Base-by-base conservation (phyloP, 2,329 filamentous ascomycete genomes). In the Stenocarpella maydis region DNA sequence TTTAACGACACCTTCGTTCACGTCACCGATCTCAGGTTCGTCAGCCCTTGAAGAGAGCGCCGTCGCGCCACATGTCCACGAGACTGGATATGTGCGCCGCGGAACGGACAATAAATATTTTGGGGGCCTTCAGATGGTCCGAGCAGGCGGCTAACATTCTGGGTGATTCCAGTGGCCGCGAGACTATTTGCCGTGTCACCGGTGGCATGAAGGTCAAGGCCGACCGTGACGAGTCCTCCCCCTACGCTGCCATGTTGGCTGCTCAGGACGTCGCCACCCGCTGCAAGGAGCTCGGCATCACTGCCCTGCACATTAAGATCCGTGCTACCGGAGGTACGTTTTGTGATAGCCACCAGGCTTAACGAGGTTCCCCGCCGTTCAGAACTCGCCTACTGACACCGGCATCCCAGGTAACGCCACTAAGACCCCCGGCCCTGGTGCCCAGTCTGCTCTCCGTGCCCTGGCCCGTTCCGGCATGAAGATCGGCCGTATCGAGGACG, bases 141-240 rank as follows among this genome's bases (percentile, higher is more conserved):
- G 4, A 49, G 14, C 77, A 82, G n/a, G 74, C 86, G 85, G 86
- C 89, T 91, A 86, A 91, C 86, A 81, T 83, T 81, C 83, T 88
- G 86, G 86, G 86, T 90, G 86, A 89, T 90, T 88, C 83, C 88
- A 97, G 93, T 87, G 96, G 96, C 87, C 96, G 96, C 87, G 96
- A 99, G 92, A 99, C 97, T 87, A 98, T 99, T 88, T 93, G 91
- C 91, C 95, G 96, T 93, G 95, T 99, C 78, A 99, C 97, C 80
- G 96, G 97, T 88, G 97, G 97, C 83, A 99, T 99, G 96, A 99
- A 99, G 91, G 96, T 99, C 91, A 99, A 99, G 92, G 95, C 95
- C 85, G 95, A 99, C 83, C 95, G 96, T 90, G 96, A 99, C 88
- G 96, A 99, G 90, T 98, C 95, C 80, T 98, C 96, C 77, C 96